These are phyloP conservation scores for Zarea fungicola DNA, from an alignment of 2,329 filamentous ascomycete species.

Conservation along the genomic window DNA sequence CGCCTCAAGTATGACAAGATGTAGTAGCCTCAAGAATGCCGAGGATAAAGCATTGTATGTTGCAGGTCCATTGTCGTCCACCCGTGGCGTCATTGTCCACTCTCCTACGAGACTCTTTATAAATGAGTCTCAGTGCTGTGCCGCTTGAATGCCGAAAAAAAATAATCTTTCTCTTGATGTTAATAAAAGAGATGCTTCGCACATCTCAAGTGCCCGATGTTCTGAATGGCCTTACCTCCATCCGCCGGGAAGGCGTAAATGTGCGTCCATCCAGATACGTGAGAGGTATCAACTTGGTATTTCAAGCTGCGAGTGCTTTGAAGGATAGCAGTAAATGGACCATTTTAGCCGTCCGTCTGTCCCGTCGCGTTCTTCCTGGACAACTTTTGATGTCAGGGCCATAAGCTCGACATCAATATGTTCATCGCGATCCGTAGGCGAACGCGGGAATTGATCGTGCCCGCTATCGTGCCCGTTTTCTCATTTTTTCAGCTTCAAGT, in stretches of 20 bases:
- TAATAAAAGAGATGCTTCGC: slow-evolving; percentile 52
- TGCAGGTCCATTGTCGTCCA: slow-evolving; percentile 53
- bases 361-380: slow-evolving; percentile 55
- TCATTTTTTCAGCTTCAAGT: no score
- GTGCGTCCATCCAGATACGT: slow-evolving; percentile 64
- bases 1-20: slow-evolving; percentile 61
- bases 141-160: slow-evolving; percentile 59
- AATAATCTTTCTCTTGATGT: slow-evolving; percentile 48
- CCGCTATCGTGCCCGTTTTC: no score
- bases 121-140: slow-evolving; percentile 64
- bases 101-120: slow-evolving; percentile 59
- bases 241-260: slow-evolving; percentile 58
- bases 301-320: slow-evolving; percentile 28
- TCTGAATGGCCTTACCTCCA: slow-evolving; percentile 47
- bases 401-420: slow-evolving; percentile 43
- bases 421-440: no score
- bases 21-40: slow-evolving; percentile 55
- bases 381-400: no score
- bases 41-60: slow-evolving; percentile 64
- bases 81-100: slow-evolving; percentile 50
- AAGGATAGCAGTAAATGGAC: slow-evolving; percentile 48
- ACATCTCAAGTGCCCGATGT: slow-evolving; percentile 65
- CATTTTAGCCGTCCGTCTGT: slow-evolving; percentile 57
- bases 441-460: no score
- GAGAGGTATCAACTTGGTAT: slow-evolving; percentile 64